A percentile compares a stretch with the other conserved stretches of the same genome.
These are phyloP conservation scores for Candida incommunis DNA, from an alignment of 805 yeast species.

Conservation along the genomic window DNA sequence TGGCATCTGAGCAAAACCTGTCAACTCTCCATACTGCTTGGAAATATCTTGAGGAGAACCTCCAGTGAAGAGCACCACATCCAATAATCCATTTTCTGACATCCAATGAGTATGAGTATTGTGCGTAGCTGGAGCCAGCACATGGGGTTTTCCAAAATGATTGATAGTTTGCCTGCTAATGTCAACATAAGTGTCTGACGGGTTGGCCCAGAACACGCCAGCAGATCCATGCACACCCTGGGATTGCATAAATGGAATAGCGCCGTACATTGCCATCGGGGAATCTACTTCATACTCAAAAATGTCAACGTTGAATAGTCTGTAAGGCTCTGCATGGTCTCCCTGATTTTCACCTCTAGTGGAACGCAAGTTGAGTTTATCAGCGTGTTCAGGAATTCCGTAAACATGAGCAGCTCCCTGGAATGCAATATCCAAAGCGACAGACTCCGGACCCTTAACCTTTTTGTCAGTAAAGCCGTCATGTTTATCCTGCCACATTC, in stretches of 20 bases:
- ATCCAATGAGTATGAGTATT: conserved; percentile 70
- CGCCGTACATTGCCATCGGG: conserved; percentile 85
- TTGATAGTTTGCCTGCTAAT: conserved; percentile 25
- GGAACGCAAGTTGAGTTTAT: conserved; percentile 56
- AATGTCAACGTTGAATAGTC: conserved; percentile 85
- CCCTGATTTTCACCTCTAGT: conserved; percentile 29
- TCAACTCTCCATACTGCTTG: conserved; percentile 45
- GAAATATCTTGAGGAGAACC: conserved; percentile 41
- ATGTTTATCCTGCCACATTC: conserved; percentile 61
- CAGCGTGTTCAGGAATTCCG: conserved; percentile 98
- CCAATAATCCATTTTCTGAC: conserved; percentile 78
- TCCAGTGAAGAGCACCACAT: conserved; percentile 55
- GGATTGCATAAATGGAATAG: conserved; percentile 79
- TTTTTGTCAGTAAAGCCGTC: conserved; percentile 51
- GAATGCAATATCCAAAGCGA: conserved; percentile 66
- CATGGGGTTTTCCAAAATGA: conserved; percentile 6
- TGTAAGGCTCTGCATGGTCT: conserved; percentile 50
- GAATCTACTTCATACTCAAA: conserved; percentile 83
- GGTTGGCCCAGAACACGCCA: conserved; percentile 84
- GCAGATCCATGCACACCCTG: conserved; percentile 40
- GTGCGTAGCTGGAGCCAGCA: not conserved
- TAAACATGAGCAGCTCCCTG: conserved; percentile 47
- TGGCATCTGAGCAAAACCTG: conserved; percentile 68
- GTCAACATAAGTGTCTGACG: conserved; percentile 87
- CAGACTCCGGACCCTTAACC: conserved; percentile 66